Evolutionary conservation across 176 grass and related monocot genomes (phyloP).

Genomic region (Alloteropsis semialata): DNA sequence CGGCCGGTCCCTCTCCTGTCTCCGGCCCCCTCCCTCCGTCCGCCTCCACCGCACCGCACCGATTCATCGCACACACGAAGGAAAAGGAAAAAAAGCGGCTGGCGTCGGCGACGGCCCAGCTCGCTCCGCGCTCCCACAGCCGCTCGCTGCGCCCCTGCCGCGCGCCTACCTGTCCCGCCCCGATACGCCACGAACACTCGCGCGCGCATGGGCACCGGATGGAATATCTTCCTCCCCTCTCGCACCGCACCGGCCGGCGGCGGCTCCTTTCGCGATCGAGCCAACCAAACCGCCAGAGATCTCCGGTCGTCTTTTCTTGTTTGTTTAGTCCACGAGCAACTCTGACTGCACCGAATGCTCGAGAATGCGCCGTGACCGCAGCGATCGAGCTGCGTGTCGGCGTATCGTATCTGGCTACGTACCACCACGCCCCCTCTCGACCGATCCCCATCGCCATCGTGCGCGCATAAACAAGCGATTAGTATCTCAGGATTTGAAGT

Average conservation of each 20-base stretch:
- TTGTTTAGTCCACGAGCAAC: not conserved
- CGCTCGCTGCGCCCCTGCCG: slow-evolving; percentile 14
- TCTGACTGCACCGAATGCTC: not conserved
- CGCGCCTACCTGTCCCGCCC: slow-evolving; percentile 3
- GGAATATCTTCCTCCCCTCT: slow-evolving; percentile 14
- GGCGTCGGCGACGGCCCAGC: not conserved
- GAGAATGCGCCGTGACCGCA: not conserved
- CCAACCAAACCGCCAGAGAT: not conserved
- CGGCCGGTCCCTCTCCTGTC: no score
- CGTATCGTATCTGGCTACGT: slow-evolving; percentile 3
- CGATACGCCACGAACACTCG: slow-evolving; percentile 29
- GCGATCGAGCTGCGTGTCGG: not conserved
- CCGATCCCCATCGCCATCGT: not conserved
- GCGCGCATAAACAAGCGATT: not conserved
- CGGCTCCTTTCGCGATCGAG: not conserved
- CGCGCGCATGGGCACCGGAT: not conserved
- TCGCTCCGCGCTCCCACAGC: not conserved
- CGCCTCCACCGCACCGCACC: not conserved
- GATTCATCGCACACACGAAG: slow-evolving; percentile 10
- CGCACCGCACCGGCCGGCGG: not conserved
- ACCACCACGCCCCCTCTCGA: not conserved
- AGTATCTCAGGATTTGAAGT: no score
- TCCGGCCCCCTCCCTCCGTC: not conserved
- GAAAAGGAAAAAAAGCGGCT: not conserved
- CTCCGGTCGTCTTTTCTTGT: not conserved